Evolutionary conservation across 1,139 yeast species (phyloP).

Genomic region (Kurtzmaniella quercitrusa): DNA sequence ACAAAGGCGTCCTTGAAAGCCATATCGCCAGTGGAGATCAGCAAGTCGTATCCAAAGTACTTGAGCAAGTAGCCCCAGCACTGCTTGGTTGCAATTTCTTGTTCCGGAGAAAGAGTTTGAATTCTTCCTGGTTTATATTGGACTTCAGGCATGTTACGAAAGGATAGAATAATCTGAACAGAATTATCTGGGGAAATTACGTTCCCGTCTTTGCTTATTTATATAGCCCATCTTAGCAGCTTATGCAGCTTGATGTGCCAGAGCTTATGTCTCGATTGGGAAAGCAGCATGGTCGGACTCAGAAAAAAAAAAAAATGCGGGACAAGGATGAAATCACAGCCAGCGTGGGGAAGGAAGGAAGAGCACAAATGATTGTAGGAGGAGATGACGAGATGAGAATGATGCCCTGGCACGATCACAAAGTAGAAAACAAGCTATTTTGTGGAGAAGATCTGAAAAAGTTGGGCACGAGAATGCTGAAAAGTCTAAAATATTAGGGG

Average conservation of each 20-base stretch:
- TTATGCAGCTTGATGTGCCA: not conserved
- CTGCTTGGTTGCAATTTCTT: constrained; percentile 39
- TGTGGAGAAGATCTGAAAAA: no score
- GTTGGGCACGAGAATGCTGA: no score
- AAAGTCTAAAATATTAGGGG: no score
- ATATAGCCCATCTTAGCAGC: not conserved
- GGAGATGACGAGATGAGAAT: not conserved
- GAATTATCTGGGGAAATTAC: not conserved
- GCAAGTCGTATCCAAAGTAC: constrained; percentile 35
- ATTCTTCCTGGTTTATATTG: constrained; percentile 37
- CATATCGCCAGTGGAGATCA: constrained; percentile 29
- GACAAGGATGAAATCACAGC: not conserved
- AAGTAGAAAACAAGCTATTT: no score
- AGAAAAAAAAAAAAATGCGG: not conserved
- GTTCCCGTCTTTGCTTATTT: not conserved
- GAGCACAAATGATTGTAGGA: not conserved
- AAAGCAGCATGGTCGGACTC: not conserved
- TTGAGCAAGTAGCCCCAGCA: constrained; percentile 36
- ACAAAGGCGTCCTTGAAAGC: constrained; percentile 30
- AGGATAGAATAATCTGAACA: not conserved
- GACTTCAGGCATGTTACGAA: not conserved
- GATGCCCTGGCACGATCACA: not conserved
- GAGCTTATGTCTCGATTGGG: not conserved
- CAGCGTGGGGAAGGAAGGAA: not conserved
- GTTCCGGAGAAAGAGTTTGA: constrained; percentile 36